Base-by-base conservation (phyloP, 106 monocot species). In the Hemerocallis citrina region DNA sequence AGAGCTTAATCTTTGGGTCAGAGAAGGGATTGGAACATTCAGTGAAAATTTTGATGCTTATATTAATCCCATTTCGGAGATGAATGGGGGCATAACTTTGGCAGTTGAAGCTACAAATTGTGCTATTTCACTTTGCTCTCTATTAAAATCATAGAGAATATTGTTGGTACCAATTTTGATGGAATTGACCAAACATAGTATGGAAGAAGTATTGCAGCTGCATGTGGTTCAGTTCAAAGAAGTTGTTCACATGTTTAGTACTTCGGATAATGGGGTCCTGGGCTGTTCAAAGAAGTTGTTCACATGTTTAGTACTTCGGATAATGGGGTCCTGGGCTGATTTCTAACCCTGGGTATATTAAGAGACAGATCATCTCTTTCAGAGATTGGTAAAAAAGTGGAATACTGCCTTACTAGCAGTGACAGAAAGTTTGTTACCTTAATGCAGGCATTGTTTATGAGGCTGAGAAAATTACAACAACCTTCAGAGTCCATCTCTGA, bases 381-480 rank as follows among this genome's bases (percentile, higher is more conserved):
- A 54, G 41, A 22, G 5, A 34, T 40, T 11, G 34, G 23, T 44
- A 33, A 41, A 31, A 51, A 55, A 28, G 21, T 61, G 67, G 67
- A 67, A 17, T 66, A 70, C 28, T 70, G 36, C 62, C 61, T 80
- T 15, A 75, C 62, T 16, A 71, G 70, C 46, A 70, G 70, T 41
- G 74, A 74, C 38, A 66, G 55, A 56, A 61, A 70, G 62, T 66
- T 80, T 66, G 31, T 62, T 34, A 70, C 70, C 23, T 58, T 80
- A 33, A 52, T 73, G 24, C 70, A 73, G 78, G 78, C 68, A 14
- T 77, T 55, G 52, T 62, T n/a, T n/a, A n/a, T n/a, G n/a, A n/a
- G n/a, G n/a, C n/a, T n/a, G n/a, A n/a, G n/a, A n/a, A n/a, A n/a
- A n/a, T n/a, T n/a, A n/a, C n/a, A n/a, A n/a, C n/a, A n/a, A n/a